Conservation (phyloP, 441 rosid species). For the Syzygium syzygioides region DNA sequence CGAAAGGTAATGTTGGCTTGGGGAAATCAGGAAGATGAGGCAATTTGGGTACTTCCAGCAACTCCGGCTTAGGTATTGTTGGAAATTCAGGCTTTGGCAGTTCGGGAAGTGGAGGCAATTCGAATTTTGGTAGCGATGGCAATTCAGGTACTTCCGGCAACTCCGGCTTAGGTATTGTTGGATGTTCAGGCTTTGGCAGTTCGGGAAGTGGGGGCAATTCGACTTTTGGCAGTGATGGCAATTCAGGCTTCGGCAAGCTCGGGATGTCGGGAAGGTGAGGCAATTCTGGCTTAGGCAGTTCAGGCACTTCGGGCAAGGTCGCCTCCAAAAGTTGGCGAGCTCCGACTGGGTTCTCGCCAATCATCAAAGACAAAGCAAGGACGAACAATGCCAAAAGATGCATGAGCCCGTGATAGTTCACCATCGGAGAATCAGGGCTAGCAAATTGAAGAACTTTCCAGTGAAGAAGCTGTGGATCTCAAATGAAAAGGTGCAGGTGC, state of each 20-base stretch:
- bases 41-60: neutral
- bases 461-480: neutral
- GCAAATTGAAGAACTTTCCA: neutral
- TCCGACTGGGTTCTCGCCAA: neutral
- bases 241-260: too few species aligned
- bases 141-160: neutral
- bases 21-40: neutral
- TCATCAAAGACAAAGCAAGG: neutral
- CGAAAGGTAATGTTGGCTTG: neutral
- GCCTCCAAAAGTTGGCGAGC: neutral
- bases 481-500: neutral
- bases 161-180: neutral
- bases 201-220: neutral
- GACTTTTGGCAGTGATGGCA: too few species aligned
- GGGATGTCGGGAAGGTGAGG: too few species aligned
- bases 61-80: neutral
- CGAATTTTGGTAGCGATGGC: neutral
- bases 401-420: neutral
- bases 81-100: neutral
- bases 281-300: neutral
- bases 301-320: neutral
- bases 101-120: neutral
- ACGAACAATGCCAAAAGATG: neutral
- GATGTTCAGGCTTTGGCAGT: neutral
- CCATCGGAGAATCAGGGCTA: neutral